Evolutionary conservation across 352 stramenopile species (phyloP), one percentile per base, ranked within the genome.

Genomic region (Phytophthora pinifolia): DNA sequence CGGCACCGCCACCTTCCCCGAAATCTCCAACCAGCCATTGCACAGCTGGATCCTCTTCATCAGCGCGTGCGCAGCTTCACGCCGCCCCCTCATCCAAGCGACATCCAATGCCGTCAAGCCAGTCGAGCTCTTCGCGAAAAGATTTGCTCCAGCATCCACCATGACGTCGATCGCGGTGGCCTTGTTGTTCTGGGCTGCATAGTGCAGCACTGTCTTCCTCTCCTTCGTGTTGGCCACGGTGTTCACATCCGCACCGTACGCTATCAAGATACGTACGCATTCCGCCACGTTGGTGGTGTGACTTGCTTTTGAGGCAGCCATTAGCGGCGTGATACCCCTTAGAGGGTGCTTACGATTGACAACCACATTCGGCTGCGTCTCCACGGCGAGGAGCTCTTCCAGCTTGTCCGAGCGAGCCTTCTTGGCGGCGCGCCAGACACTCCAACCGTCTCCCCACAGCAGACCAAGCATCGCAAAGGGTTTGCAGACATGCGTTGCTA

Each of bases 171-270:
- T 49, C 20, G 67, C 59, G 2, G 62, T 61, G 33, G 70, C 54
- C 20, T 76, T 65, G 45, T 86, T 76, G 52, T 56, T 64, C 38
- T 63, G 57, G n/a, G 77, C 76, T 9, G 80, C 77, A 31, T 74
- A 80, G 55, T 90, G 80, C 25, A 90, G 62, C 27, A 74, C 77
- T 25, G 77, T 88, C 53, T 74, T 71, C 38, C 45, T 58, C 31
- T 72, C 50, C 13, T 65, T 59, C 18, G 63, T 62, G 25, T 38
- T 46, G 56, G 66, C 68, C 6, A 58, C 51, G 10, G 65, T 32
- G 29, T 72, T 45, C 42, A 79, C 46, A 45, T 83, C 62, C 18
- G 80, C 80, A 42, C 77, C 80, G 48, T 75, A 79, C 32, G 73
- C 59, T 17, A 89, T 54, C 54, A 89, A 61, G 46, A 75, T 18